These are phyloP conservation scores for Metschnikowia cerradonensis DNA, from an alignment of 805 yeast species.

Conservation along the genomic window DNA sequence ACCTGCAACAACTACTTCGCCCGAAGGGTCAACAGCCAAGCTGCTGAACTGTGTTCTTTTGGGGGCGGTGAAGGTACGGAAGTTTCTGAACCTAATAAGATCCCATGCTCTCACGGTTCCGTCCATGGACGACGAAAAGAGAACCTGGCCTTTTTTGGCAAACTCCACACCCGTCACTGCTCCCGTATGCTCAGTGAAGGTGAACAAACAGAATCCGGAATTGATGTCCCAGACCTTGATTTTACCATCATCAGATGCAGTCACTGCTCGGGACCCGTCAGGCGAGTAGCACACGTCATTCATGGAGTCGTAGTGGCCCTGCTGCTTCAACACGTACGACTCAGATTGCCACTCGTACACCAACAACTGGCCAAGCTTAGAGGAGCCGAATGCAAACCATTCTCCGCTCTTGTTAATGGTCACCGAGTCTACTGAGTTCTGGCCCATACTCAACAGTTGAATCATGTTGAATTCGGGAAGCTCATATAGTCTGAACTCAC, in stretches of 20 bases:
- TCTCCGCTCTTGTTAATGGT: constrained; percentile 81
- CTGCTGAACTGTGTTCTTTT: constrained; percentile 82
- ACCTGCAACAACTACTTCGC: constrained; percentile 95
- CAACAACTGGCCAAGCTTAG: constrained; percentile 83
- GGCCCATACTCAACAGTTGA: constrained; percentile 90
- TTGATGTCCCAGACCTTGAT: constrained; percentile 93
- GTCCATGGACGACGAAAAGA: constrained; percentile 88
- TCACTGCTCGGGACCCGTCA: constrained; percentile 87
- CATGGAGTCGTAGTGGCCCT: constrained; percentile 92
- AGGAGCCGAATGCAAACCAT: constrained; percentile 95
- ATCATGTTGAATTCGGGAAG: constrained; percentile 73
- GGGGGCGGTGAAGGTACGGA: constrained; percentile 90
- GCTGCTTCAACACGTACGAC: constrained; percentile 90
- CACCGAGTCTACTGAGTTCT: constrained; percentile 80
- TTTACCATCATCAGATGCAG: constrained; percentile 96
- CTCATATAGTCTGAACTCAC: constrained; percentile 89
- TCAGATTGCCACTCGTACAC: constrained; percentile 99
- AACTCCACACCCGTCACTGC: constrained; percentile 85
- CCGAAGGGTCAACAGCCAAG: constrained; percentile 94
- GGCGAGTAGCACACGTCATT: constrained; percentile 86
- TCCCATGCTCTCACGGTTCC: constrained; percentile 99
- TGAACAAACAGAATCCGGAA: constrained; percentile 88
- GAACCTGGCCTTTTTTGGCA: constrained; percentile 84
- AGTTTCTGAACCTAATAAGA: constrained; percentile 84
- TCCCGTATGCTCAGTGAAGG: constrained; percentile 86